Evolutionary conservation across 306 rosid species (phyloP).

Genomic region (Rosa lucieae): DNA sequence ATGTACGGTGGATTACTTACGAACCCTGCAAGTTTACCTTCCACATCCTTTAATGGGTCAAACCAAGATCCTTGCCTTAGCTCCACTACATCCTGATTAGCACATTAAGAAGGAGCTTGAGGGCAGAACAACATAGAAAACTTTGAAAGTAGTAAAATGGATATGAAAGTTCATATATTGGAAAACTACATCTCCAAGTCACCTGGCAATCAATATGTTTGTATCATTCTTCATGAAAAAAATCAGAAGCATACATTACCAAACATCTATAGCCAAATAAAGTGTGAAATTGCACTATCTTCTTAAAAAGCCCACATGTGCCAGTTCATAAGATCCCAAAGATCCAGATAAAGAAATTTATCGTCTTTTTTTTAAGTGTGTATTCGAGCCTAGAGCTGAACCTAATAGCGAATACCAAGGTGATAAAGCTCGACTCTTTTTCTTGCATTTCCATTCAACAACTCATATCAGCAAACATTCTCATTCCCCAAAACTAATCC

Average conservation of each 20-base stretch:
- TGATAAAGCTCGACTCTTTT: neutral
- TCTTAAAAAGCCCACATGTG: neutral
- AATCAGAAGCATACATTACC: neutral
- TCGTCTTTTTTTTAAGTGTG: too few species aligned
- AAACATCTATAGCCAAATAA: neutral
- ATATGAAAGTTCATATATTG: neutral
- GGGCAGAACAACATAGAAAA: conserved; percentile 4
- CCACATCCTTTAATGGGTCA: conserved; percentile 64
- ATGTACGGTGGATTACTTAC: conserved; percentile 92
- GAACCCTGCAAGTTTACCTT: conserved; percentile 67
- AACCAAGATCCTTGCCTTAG: conserved; percentile 89
- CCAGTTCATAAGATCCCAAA: too few species aligned
- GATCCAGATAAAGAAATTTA: too few species aligned
- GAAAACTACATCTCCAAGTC: neutral
- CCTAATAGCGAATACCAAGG: neutral
- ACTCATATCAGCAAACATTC: neutral
- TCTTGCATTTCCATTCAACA: neutral
- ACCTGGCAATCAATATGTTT: neutral
- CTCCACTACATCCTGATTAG: conserved; percentile 59
- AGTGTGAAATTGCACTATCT: neutral
- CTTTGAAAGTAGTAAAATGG: neutral
- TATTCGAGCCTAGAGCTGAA: too few species aligned
- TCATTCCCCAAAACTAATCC: neutral
- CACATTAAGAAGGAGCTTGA: conserved; percentile 22
- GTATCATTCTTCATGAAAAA: too few species aligned